Percentiles rank a stretch among this genome's conserved stretches.
Conservation (phyloP, 2,329 filamentous ascomycete genomes). For the Cladobotryum mycophilum region DNA sequence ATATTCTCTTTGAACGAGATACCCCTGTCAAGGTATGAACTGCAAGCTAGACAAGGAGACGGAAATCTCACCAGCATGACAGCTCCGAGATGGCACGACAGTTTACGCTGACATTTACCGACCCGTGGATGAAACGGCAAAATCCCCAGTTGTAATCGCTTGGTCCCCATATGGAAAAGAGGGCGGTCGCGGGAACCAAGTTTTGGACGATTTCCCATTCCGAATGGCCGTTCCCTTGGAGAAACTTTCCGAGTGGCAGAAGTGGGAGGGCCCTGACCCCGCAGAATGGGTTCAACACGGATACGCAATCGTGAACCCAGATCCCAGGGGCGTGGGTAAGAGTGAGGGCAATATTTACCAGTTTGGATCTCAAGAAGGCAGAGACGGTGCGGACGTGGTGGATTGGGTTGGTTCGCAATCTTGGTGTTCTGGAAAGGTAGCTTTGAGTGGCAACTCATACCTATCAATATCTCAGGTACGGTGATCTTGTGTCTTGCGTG, state of each 20-base stretch:
- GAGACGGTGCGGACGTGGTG: slow-evolving; percentile 20
- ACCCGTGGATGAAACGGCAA: slow-evolving; percentile 24
- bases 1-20: too few relatives aligned
- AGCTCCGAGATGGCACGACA: slow-evolving; percentile 26
- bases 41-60: too few relatives aligned
- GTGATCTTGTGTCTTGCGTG: too few relatives aligned
- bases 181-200: slow-evolving; percentile 31
- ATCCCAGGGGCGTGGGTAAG: slow-evolving; percentile 22
- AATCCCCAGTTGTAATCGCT: slow-evolving; percentile 36
- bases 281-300: slow-evolving; percentile 23
- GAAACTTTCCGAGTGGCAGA: slow-evolving; percentile 19
- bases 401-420: slow-evolving; percentile 17
- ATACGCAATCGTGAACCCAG: slow-evolving; percentile 24
- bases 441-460: slow-evolving; percentile 21
- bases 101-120: slow-evolving; percentile 41
- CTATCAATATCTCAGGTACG: too few relatives aligned
- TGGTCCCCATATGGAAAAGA: slow-evolving; percentile 43
- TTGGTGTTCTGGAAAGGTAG: slow-evolving; percentile 24
- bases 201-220: slow-evolving; percentile 30
- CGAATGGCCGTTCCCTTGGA: slow-evolving; percentile 29
- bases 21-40: too few relatives aligned
- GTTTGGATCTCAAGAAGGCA: slow-evolving; percentile 18
- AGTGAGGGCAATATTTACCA: slow-evolving; percentile 21
- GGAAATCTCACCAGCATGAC: too few relatives aligned
- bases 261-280: slow-evolving; percentile 25